Conservation (phyloP, 2,329 filamentous ascomycete genomes). For the Periconia macrospinosa region DNA sequence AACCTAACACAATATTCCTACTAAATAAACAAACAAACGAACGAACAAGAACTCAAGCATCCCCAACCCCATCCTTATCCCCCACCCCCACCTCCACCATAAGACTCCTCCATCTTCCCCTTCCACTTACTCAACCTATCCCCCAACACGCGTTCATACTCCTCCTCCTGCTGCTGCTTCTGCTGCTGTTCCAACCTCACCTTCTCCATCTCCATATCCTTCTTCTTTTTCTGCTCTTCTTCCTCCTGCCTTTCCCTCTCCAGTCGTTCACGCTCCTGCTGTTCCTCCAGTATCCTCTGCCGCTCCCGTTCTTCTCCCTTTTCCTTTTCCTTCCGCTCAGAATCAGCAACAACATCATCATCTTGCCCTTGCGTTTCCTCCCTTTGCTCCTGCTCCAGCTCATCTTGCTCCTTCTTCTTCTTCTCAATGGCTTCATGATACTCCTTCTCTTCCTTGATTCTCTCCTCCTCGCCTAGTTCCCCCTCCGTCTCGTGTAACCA, state of each 20-base stretch:
- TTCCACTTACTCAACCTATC: background rate
- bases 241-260: conserved; percentile 6
- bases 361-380: conserved; percentile 12
- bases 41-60: too few relatives aligned
- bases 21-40: too few relatives aligned
- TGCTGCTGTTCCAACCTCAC: background rate
- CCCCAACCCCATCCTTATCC: too few relatives aligned
- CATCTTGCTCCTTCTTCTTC: conserved; percentile 13
- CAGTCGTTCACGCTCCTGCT: conserved; percentile 1
- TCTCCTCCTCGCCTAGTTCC: conserved; percentile 13
- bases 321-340: conserved; percentile 10
- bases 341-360: too few relatives aligned
- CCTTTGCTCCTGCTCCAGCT: too few relatives aligned
- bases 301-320: conserved; percentile 3
- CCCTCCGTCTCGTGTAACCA: conserved; percentile 37
- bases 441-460: conserved; percentile 17
- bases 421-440: conserved; percentile 13
- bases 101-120: background rate
- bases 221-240: conserved; percentile 8
- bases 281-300: background rate
- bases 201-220: too few relatives aligned
- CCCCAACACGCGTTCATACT: too few relatives aligned
- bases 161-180: too few relatives aligned
- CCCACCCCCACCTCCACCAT: too few relatives aligned
- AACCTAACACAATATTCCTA: too few relatives aligned